Evolutionary conservation across 768 basidiomycete genomes (phyloP).

Genomic region (Holtermannia corniformis): DNA sequence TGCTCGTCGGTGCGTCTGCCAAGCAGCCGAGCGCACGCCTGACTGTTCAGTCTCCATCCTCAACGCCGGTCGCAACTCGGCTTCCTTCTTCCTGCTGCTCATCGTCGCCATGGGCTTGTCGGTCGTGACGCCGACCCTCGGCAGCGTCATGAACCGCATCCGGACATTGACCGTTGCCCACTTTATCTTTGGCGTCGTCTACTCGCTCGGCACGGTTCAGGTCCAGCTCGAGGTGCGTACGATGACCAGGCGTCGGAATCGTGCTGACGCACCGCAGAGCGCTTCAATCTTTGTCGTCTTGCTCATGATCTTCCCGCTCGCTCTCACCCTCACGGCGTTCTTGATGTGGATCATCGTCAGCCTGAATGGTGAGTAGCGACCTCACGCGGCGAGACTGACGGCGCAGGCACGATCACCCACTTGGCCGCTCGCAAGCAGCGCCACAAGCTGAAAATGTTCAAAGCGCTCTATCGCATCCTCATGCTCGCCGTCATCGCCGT

Average conservation of each 20-base stretch:
- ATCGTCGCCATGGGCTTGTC: slow-evolving; percentile 86
- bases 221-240: slow-evolving; percentile 64
- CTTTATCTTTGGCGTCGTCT: slow-evolving; percentile 87
- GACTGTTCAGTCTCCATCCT: slow-evolving; percentile 70
- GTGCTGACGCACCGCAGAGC: slow-evolving; percentile 33
- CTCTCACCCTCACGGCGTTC: slow-evolving; percentile 91
- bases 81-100: slow-evolving; percentile 90
- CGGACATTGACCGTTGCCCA: slow-evolving; percentile 72
- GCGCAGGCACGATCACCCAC: slow-evolving; percentile 75
- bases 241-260: background rate
- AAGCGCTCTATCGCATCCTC: slow-evolving; percentile 72
- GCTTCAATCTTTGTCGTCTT: slow-evolving; percentile 75
- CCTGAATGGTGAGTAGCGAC: slow-evolving; percentile 56
- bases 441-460: slow-evolving; percentile 83
- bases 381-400: background rate
- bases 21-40: too few relatives aligned
- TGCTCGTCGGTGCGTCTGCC: slow-evolving; percentile 66
- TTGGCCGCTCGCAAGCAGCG: slow-evolving; percentile 75
- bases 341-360: slow-evolving; percentile 92
- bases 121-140: slow-evolving; percentile 81
- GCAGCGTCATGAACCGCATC: slow-evolving; percentile 71
- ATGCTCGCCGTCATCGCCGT: slow-evolving; percentile 71
- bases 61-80: slow-evolving; percentile 82
- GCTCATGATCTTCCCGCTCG: slow-evolving; percentile 84
- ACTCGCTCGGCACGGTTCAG: slow-evolving; percentile 89